Base-by-base conservation (phyloP, 306 rosid genomes). In the Fagus sylvatica region DNA sequence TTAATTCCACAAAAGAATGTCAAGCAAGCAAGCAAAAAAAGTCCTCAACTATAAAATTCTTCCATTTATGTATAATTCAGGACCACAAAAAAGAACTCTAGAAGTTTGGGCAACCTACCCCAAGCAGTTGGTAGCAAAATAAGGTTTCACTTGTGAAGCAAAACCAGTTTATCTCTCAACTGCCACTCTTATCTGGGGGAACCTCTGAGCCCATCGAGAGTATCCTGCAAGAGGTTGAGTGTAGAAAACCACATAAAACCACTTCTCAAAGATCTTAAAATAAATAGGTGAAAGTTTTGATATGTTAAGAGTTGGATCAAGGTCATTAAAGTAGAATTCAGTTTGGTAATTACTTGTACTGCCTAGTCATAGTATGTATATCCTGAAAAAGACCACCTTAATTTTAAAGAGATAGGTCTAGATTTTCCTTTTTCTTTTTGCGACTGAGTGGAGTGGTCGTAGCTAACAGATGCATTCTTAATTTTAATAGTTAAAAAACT, bases 181-280 rank as follows among this genome's bases (percentile, higher is more conserved):
- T 0, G 86, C 84, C 32, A 82, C 88, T 83, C 81, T 86, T 74
- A 94, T 86, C 51, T 59, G 88, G 37, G 97, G 97, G 65, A 88
- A 94, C 60, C 88, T 83, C 70, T 72, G 72, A 71, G 83, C 87
- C 98, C 98, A 92, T 17, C 89, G 82, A 65, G 89, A 82, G 83
- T 88, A 92, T 70, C 97, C 96, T 94, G 87, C 79, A 83, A 46
- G 69, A 60, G 10, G 41, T 56, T 39, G 7, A 65, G 28, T 69
- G 75, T 8, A 71, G 34, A 28, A 59, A 74, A 72, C 46, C 30
- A 40, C 57, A 46, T 46, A 67, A 12, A 10, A 76, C 57, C 83
- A 30, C 39, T 51, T 59, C 6, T 7, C 16, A n/a, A 12, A 10
- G 53, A 57, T 57, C 64, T 28, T 8, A 28, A 3, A 57, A 9